phyloP scores from a whole-genome alignment of 169 alveolate species.

The Cyclospora cayetanensis region DNA sequence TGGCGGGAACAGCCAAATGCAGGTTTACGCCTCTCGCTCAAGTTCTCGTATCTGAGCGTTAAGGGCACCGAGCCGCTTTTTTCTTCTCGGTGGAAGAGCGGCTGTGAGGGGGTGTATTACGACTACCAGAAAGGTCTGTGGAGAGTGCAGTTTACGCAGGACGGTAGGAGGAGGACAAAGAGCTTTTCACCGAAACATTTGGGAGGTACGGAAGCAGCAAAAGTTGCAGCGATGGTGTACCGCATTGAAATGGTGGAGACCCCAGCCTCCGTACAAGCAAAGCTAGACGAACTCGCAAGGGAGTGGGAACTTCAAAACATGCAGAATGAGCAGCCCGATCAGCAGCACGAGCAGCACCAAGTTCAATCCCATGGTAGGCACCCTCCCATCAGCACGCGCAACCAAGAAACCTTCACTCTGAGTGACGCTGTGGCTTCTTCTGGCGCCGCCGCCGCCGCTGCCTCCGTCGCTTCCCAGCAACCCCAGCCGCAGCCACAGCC shows the following conservation, averaged over 20 bases:
- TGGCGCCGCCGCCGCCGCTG: too few relatives aligned
- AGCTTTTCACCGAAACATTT: background rate
- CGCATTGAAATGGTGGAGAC: background rate
- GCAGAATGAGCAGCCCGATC: background rate
- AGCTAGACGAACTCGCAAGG: background rate
- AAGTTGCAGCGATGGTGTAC: background rate
- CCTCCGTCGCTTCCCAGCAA: too few relatives aligned
- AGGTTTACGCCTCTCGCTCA: background rate
- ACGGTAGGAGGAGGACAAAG: background rate
- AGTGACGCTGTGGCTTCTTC: too few relatives aligned
- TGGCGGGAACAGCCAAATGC: background rate
- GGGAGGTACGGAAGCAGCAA: slow-evolving; percentile 11
- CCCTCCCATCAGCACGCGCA: too few relatives aligned
- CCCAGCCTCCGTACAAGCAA: background rate
- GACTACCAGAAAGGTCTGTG: slow-evolving; percentile 3
- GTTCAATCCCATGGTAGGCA: too few relatives aligned
- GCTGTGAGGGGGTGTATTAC: background rate
- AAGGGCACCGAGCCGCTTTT: background rate
- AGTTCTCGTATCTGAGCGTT: background rate
- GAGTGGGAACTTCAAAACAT: background rate
- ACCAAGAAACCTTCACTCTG: too few relatives aligned
- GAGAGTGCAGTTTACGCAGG: background rate
- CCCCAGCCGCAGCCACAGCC: too few relatives aligned
- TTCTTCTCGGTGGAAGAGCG: slow-evolving; percentile 6
- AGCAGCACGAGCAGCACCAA: background rate